Evolutionary conservation across 768 basidiomycete species (phyloP), one percentile per base, ranked within the genome.

Genomic region (Dioszegia hungarica): DNA sequence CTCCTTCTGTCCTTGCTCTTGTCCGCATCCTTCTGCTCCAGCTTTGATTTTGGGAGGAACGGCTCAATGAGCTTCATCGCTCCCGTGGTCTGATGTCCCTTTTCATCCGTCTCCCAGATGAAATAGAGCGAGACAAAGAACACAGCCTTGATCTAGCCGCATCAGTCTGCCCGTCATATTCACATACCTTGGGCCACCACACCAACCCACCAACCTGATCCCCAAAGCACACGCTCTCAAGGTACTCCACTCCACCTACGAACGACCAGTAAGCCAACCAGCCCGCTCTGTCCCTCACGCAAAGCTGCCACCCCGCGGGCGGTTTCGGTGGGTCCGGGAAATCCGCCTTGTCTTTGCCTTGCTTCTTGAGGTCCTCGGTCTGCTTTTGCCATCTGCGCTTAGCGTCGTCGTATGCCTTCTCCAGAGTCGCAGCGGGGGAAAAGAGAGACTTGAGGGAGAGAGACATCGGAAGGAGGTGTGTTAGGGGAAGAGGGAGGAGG

Each of bases 101-200:
- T 44, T n/a, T 49, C 38, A 25, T 49, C 40, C 22, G 9, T 20
- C 15, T 52, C 48, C 38, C 31, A 51, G 24, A 55, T 34, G 28
- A 38, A 59, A 25, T 68, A 68, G n/a, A 62, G 43, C 11, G 59
- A 33, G 4, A 68, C 17, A 25, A 61, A 62, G 22, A 64, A 60
- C 9, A 62, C 41, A 1, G 63, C 56, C 50, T 68, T 68, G 48
- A 68, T 33, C 66, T 68, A 43, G 15, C 14, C 20, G 17, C 12
- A 24, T 55, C 43, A 55, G 54, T 44, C 20, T 12, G 11, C 9
- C 39, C 19, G 17, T 34, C 38, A 20, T 31, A 12, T 25, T 20
- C n/a, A 49, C 60, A 52, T n/a, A 67, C 68, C 37, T 62, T 62
- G 1, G 70, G 70, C 61, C 62, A 68, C 62, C 62, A 63, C 27